Evolutionary conservation across 1,284 basidiomycete genomes (phyloP).

Genomic region (Austropuccinia psidii): DNA sequence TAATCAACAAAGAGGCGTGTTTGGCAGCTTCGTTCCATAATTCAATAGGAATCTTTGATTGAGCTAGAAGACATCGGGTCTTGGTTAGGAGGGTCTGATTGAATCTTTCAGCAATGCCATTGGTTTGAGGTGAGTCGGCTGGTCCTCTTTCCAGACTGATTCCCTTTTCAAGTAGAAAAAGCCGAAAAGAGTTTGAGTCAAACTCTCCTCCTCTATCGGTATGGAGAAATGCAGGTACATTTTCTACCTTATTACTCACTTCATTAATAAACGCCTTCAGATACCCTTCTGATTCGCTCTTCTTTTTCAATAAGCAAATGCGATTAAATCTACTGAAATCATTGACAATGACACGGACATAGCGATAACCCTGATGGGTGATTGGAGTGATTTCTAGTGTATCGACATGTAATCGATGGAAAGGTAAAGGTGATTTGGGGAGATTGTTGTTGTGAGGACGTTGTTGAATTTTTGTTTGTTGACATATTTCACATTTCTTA

Average conservation of each 20-base stretch:
- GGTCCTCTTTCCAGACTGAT: background rate
- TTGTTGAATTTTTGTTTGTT: background rate
- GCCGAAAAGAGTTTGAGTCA: background rate
- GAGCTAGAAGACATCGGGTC: background rate
- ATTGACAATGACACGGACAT: background rate
- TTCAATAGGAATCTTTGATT: background rate
- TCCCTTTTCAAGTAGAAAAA: background rate
- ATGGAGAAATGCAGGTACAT: background rate
- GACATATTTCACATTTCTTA: background rate
- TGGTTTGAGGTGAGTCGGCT: background rate
- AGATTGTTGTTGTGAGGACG: background rate
- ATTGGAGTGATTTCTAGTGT: background rate
- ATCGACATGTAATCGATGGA: background rate
- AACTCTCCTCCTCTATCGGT: background rate
- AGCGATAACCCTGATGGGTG: background rate
- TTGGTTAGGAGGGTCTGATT: background rate
- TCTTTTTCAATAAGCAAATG: background rate
- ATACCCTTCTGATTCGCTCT: background rate
- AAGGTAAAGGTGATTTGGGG: background rate
- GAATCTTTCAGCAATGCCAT: background rate
- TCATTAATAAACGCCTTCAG: background rate
- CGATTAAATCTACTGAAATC: background rate
- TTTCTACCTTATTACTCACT: background rate
- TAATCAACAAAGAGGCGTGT: background rate
- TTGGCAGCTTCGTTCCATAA: background rate